Evolutionary conservation across 2,329 filamentous ascomycete species (phyloP).

Genomic region (Iodosphaeria phyllophila): DNA sequence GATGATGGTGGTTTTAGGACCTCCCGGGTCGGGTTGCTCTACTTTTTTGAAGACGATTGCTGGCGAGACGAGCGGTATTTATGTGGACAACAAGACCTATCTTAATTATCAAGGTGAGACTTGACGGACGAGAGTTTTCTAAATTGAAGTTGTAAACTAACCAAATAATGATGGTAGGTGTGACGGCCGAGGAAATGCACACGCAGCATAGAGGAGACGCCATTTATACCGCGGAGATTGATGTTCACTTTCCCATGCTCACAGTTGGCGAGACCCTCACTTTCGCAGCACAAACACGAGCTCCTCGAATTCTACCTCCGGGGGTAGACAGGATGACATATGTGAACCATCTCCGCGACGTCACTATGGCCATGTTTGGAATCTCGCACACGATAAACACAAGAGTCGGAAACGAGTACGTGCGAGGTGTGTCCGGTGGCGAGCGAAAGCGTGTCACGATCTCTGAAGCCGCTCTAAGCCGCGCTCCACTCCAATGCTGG

Average conservation of each 20-base stretch:
- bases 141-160: slow-evolving; percentile 4
- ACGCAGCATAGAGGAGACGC: slow-evolving; percentile 60
- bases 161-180: slow-evolving; percentile 19
- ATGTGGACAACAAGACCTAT: slow-evolving; percentile 45
- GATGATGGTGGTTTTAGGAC: slow-evolving; percentile 35
- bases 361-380: slow-evolving; percentile 55
- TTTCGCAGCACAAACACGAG: slow-evolving; percentile 52
- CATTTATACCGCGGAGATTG: slow-evolving; percentile 70
- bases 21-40: slow-evolving; percentile 51
- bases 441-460: slow-evolving; percentile 49
- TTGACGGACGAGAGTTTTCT: slow-evolving; percentile 4
- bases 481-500: slow-evolving; percentile 38
- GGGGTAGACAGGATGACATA: slow-evolving; percentile 32
- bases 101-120: slow-evolving; percentile 58
- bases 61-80: slow-evolving; percentile 63
- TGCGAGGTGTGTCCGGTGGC: slow-evolving; percentile 54
- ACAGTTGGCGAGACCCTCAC: slow-evolving; percentile 60
- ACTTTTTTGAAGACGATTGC: slow-evolving; percentile 70
- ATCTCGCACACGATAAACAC: slow-evolving; percentile 54
- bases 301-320: slow-evolving; percentile 37
- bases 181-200: slow-evolving; percentile 54
- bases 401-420: slow-evolving; percentile 53
- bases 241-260: slow-evolving; percentile 61
- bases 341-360: slow-evolving; percentile 43
- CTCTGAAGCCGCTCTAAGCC: slow-evolving; percentile 34